phyloP scores from a whole-genome alignment of 2,329 filamentous ascomycete genomes.

The Trichothecium sympodiale region DNA sequence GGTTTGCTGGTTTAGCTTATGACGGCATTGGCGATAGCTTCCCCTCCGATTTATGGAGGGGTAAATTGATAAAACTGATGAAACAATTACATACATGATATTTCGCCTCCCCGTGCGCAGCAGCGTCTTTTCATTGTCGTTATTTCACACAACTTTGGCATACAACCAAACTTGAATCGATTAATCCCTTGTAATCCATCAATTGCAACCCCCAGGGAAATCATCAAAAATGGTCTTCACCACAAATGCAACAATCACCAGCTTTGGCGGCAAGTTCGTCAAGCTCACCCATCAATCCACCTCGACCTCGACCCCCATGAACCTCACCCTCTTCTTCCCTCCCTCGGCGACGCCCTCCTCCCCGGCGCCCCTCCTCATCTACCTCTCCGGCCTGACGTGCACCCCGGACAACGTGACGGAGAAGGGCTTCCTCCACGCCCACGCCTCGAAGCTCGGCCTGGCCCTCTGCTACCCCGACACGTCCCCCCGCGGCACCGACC shows the following conservation, averaged over 20 bases:
- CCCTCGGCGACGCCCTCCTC: conserved; percentile 45
- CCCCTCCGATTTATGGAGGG: too few species aligned
- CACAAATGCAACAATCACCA: conserved; percentile 79
- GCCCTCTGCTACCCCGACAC: conserved; percentile 96
- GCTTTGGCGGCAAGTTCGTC: conserved; percentile 87
- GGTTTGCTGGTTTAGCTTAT: too few species aligned
- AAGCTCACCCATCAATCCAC: conserved; percentile 82
- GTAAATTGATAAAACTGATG: too few species aligned
- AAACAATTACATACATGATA: too few species aligned
- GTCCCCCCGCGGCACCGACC: conserved; percentile 71
- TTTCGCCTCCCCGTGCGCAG: too few species aligned
- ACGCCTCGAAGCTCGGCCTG: conserved; percentile 68
- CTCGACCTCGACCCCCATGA: conserved; percentile 78
- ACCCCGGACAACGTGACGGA: conserved; percentile 77
- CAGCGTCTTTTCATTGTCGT: too few species aligned
- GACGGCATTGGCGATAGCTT: too few species aligned
- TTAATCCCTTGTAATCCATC: too few species aligned
- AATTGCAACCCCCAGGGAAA: too few species aligned
- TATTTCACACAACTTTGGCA: too few species aligned
- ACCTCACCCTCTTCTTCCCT: conserved; percentile 84
- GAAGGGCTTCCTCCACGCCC: conserved; percentile 84
- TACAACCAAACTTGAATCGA: too few species aligned
- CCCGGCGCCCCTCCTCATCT: conserved; percentile 74
- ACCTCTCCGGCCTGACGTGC: conserved; percentile 89
- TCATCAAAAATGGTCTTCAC: conserved; percentile 67